phyloP scores from a whole-genome alignment of 2,329 filamentous ascomycete species.

The Sclerotinia glacialis region DNA sequence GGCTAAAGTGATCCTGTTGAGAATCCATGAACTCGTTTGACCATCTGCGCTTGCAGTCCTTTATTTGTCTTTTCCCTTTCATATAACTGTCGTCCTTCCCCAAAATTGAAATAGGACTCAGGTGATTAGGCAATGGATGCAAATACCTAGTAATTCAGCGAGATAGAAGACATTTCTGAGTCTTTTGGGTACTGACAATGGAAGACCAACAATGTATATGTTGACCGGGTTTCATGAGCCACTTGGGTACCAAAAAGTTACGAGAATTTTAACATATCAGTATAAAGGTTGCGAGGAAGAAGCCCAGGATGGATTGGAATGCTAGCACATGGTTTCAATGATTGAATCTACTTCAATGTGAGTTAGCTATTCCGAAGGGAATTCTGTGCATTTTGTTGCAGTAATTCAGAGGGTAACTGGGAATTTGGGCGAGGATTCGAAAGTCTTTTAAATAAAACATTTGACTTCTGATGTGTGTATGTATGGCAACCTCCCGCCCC shows the following conservation, averaged over 20 bases:
- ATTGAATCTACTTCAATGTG: not conserved
- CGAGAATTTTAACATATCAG: not conserved
- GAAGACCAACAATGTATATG: not conserved
- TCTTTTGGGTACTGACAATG: not conserved
- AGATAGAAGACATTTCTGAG: not conserved
- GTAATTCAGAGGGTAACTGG: not conserved
- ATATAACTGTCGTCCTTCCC: not conserved
- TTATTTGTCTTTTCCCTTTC: not conserved
- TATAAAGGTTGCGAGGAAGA: not conserved
- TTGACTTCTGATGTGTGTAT: not conserved
- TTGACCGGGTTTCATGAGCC: not conserved
- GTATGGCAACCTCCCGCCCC: not conserved
- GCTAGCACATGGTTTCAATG: not conserved
- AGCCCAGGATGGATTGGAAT: too few relatives aligned
- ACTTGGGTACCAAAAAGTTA: not conserved
- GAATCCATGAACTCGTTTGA: too few relatives aligned
- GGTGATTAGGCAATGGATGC: not conserved
- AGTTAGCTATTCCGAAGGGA: not conserved
- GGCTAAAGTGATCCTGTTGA: too few relatives aligned
- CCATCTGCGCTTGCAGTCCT: too few relatives aligned
- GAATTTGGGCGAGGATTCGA: not conserved
- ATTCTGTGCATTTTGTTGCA: not conserved
- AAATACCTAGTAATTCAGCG: not conserved
- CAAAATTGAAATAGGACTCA: not conserved
- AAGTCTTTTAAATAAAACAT: not conserved